Base-by-base conservation (phyloP, 2,329 filamentous ascomycete genomes). In the Chrysoporthe deuterocubensis region DNA sequence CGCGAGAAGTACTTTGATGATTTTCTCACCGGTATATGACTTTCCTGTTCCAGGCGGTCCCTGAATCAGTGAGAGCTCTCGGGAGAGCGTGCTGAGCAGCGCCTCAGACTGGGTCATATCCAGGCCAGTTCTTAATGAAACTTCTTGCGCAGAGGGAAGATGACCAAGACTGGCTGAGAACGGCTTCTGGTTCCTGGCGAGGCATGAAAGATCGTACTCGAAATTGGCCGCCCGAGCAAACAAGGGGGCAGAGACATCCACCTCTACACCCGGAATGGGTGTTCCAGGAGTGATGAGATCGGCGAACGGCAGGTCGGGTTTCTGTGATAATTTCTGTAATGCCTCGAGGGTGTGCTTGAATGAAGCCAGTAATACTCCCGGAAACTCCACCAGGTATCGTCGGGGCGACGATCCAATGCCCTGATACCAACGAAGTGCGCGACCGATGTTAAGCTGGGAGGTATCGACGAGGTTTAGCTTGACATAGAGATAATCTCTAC, bases 41-140 rank as follows among this genome's bases (percentile, higher is more conserved):
- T 92, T 92, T 0, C 90, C 90, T 0, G 90, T 92, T 0, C 90
- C 90, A 0, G 90, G 90, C 0, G 90, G 90, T 0, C 90, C 90
- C 77, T 92, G 89, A 13, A 92, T 89, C 4, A 92, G 78, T 1
- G 87, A 84, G 9, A 91, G 75, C 44, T 82, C 81, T 1, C 82
- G 80, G 0, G 78, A 81, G 0, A 92, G 76, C 2, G 86, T 82
- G 21, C 82, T 77, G 0, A 89, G 70, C 0, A 91, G 75, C 1
- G 88, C 87, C 4, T 71, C 67, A 4, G 83, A 82, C 68, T 87
- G 84, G 0, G 81, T 82, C 0, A 72, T 66, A 70, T 92, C 89
- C 0, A 92, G 81, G 0, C 74, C 78, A 0, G 85, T 82, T 16
- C 74, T 73, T 0, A 74, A 57, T 3, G 72, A 69, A 3, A 84